phyloP scores from a whole-genome alignment of 2,329 filamentous ascomycete species.

The Lojkania enalia region DNA sequence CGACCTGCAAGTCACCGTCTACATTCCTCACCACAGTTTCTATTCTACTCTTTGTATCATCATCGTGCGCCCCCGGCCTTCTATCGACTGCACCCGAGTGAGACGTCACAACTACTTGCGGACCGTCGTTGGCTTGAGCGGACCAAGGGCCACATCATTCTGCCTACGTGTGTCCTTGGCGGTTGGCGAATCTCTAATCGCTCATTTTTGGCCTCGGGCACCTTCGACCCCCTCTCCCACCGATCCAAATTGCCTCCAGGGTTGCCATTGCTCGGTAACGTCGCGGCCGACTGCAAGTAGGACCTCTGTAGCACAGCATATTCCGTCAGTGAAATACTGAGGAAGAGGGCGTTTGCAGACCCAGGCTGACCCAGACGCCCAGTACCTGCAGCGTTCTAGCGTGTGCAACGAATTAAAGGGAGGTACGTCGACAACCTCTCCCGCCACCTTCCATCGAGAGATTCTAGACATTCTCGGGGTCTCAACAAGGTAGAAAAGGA shows the following conservation, averaged over 20 bases:
- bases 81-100: conserved; percentile 5
- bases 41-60: conserved; percentile 16
- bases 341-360: conserved; percentile 33
- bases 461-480: too few relatives aligned
- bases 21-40: conserved; percentile 25
- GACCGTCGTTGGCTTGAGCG: conserved; percentile 26
- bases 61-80: conserved; percentile 12
- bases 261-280: conserved; percentile 13
- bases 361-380: conserved; percentile 36
- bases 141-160: conserved; percentile 37
- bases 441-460: too few relatives aligned
- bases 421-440: too few relatives aligned
- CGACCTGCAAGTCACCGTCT: conserved; percentile 36
- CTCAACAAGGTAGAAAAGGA: too few relatives aligned
- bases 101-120: conserved; percentile 16
- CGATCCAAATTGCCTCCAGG: conserved; percentile 13
- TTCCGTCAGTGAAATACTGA: conserved; percentile 30
- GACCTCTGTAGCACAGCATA: conserved; percentile 3
- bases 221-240: conserved; percentile 21
- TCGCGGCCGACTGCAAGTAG: conserved; percentile 13
- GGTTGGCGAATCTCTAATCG: conserved; percentile 36
- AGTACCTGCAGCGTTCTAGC: conserved; percentile 23
- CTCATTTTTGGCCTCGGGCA: conserved; percentile 31
- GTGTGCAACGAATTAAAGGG: too few relatives aligned
- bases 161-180: conserved; percentile 43